phyloP scores from a whole-genome alignment of 345 rosid genomes.

The Salix purpurea region DNA sequence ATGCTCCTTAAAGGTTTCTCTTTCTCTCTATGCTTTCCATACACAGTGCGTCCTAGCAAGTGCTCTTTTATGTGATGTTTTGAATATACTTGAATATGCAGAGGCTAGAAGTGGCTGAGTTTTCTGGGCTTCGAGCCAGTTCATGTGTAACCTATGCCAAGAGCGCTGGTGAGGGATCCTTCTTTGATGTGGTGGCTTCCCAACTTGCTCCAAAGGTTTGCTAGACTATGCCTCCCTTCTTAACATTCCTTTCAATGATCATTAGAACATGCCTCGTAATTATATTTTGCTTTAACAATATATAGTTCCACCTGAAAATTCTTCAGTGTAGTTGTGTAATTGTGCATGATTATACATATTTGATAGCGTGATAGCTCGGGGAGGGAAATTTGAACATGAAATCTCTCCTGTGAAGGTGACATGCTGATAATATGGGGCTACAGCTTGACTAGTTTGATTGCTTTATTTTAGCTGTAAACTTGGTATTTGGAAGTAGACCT shows the following conservation, averaged over 20 bases:
- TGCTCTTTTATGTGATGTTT: background rate
- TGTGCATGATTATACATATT: no score
- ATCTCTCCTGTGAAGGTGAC: no score
- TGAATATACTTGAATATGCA: slow-evolving; percentile 20
- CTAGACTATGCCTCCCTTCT: no score
- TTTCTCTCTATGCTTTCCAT: slow-evolving; percentile 1
- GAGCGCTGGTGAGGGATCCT: slow-evolving; percentile 49
- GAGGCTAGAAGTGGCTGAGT: slow-evolving; percentile 71
- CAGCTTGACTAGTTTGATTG: no score
- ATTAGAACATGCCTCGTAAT: background rate
- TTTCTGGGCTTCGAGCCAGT: slow-evolving; percentile 67
- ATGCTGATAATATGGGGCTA: no score
- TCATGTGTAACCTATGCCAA: slow-evolving; percentile 33
- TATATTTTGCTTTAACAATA: no score
- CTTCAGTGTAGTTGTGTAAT: no score
- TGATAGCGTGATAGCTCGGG: background rate
- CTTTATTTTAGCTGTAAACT: no score
- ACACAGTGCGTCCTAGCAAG: background rate
- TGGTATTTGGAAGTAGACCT: background rate
- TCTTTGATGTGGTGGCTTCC: slow-evolving; percentile 67
- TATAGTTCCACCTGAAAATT: no score
- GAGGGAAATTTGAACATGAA: background rate
- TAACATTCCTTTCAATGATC: no score
- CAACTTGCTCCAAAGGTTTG: slow-evolving; percentile 69
- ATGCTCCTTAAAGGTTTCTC: slow-evolving; percentile 64